Conservation (phyloP, 805 yeast genomes). For the Metschnikowia noctiluminum region DNA sequence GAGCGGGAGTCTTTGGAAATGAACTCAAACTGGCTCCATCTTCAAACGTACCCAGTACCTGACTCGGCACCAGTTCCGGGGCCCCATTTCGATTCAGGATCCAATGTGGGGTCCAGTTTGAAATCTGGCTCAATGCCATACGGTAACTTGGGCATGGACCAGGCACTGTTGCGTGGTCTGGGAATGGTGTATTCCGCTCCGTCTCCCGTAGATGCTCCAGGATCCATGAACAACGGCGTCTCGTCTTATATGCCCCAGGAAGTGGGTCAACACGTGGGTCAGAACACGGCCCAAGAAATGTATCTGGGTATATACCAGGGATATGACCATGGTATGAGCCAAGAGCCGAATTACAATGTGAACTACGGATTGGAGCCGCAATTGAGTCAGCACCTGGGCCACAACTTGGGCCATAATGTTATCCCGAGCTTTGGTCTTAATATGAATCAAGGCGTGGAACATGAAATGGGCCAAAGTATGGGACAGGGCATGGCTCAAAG, state of each 20-base stretch:
- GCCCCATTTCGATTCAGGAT: too few relatives aligned
- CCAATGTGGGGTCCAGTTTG: too few relatives aligned
- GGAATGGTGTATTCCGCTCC: neutral
- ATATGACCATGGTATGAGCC: too few relatives aligned
- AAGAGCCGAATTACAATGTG: too few relatives aligned
- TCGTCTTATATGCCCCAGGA: neutral
- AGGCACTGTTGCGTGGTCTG: neutral
- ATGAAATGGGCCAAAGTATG: too few relatives aligned
- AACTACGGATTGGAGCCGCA: too few relatives aligned
- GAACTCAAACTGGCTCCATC: neutral
- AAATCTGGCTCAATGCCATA: neutral
- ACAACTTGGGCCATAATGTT: neutral
- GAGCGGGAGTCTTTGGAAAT: neutral
- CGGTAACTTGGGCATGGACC: neutral
- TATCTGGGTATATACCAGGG: too few relatives aligned
- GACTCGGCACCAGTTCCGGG: neutral
- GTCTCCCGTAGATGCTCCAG: neutral
- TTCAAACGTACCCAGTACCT: conserved; percentile 5
- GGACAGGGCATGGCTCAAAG: neutral
- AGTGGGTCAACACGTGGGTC: neutral
- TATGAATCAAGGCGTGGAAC: too few relatives aligned
- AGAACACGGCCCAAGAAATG: too few relatives aligned
- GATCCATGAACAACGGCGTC: neutral
- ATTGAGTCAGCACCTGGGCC: neutral
- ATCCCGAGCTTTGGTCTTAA: neutral